Evolutionary conservation across 345 rosid genomes (phyloP).

Genomic region (Nephelium lappaceum): DNA sequence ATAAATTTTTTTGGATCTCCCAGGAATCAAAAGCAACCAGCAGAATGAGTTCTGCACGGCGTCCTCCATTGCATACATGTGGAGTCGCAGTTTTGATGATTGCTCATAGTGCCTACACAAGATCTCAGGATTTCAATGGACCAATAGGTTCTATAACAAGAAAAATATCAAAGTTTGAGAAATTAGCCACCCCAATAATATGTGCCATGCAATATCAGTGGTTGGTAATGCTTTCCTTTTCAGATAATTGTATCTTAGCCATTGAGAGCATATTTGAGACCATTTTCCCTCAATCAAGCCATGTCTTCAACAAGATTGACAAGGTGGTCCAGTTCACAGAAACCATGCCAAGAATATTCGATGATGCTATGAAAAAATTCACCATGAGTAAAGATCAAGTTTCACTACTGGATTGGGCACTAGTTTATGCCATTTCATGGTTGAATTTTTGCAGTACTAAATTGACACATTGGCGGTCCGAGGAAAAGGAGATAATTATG

Average conservation of each 20-base stretch:
- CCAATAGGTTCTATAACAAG: constrained; percentile 33
- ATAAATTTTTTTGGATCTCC: background rate
- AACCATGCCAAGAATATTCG: constrained; percentile 54
- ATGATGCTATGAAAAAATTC: constrained; percentile 33
- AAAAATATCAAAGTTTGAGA: constrained; percentile 24
- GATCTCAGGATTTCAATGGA: constrained; percentile 38
- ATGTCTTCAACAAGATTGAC: constrained; percentile 47
- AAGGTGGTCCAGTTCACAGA: constrained; percentile 39
- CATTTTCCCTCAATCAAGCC: constrained; percentile 51
- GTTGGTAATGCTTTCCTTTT: constrained; percentile 37
- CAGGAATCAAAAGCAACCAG: constrained; percentile 29
- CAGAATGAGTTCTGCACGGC: constrained; percentile 38
- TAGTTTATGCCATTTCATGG: constrained; percentile 43
- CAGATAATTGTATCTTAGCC: constrained; percentile 53
- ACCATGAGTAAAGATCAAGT: constrained; percentile 31
- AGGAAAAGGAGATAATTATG: constrained; percentile 57
- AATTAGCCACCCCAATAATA: constrained; percentile 27
- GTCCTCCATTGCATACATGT: constrained; percentile 72
- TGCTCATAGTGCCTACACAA: constrained; percentile 37
- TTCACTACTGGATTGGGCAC: constrained; percentile 37
- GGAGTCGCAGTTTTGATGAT: constrained; percentile 40
- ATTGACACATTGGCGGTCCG: constrained; percentile 35
- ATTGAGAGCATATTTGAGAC: constrained; percentile 42
- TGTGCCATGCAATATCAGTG: constrained; percentile 35
- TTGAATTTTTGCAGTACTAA: constrained; percentile 32